Evolutionary conservation across 2,329 filamentous ascomycete genomes (phyloP).

Genomic region (Ophiosphaerella korrae): DNA sequence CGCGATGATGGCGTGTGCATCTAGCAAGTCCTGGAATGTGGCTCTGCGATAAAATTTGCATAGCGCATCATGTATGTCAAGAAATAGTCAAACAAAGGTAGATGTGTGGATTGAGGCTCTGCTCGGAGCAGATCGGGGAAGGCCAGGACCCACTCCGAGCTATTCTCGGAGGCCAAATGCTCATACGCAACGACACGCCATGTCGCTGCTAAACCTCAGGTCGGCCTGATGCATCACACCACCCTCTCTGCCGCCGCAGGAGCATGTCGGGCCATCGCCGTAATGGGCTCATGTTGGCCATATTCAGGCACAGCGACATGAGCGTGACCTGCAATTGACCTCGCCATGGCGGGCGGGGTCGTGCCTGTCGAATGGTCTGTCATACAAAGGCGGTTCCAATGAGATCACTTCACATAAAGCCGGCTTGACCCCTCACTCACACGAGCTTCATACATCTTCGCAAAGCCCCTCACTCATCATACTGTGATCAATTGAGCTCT

Average conservation of each 20-base stretch:
- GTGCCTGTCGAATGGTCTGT: slow-evolving; percentile 15
- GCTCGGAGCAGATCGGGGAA: slow-evolving; percentile 13
- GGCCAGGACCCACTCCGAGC: slow-evolving; percentile 13
- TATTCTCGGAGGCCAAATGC: slow-evolving; percentile 7
- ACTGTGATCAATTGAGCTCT: slow-evolving; percentile 8
- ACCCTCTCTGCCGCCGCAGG: slow-evolving; percentile 10
- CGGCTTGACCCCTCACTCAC: slow-evolving; percentile 39
- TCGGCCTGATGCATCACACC: slow-evolving; percentile 32
- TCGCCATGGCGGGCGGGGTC: slow-evolving; percentile 30
- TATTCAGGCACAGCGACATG: slow-evolving; percentile 23
- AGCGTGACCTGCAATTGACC: slow-evolving; percentile 37
- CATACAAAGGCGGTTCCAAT: slow-evolving; percentile 27
- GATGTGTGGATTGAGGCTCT: too few relatives aligned
- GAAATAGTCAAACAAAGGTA: too few relatives aligned
- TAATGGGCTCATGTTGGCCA: slow-evolving; percentile 11
- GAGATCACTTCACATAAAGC: slow-evolving; percentile 46
- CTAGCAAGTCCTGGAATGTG: too few relatives aligned
- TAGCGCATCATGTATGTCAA: too few relatives aligned
- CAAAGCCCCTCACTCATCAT: slow-evolving; percentile 1
- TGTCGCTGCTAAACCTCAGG: slow-evolving; percentile 13
- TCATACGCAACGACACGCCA: slow-evolving; percentile 24
- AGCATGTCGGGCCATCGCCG: slow-evolving; percentile 17
- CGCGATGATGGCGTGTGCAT: too few relatives aligned
- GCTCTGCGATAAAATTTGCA: too few relatives aligned
- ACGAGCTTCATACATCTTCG: slow-evolving; percentile 27